These are phyloP conservation scores for Byssothecium circinans DNA, from an alignment of 2,329 filamentous ascomycete species.

Conservation along the genomic window DNA sequence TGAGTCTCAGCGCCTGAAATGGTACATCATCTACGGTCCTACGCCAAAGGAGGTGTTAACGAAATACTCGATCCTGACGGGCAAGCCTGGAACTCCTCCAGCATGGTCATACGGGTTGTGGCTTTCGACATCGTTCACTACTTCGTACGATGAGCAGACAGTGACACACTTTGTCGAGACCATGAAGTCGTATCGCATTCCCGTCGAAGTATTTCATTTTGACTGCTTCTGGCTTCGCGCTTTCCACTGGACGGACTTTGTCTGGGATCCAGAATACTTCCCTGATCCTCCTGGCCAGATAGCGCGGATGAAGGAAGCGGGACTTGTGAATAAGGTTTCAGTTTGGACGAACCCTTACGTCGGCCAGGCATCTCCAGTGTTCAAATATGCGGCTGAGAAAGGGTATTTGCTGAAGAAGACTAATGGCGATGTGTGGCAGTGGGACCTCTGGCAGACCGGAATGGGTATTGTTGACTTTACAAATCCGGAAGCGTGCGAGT, in stretches of 20 bases:
- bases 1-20: slow-evolving; percentile 69
- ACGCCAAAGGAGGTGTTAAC: slow-evolving; percentile 71
- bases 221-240: slow-evolving; percentile 79
- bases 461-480: slow-evolving; percentile 77
- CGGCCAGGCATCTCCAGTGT: slow-evolving; percentile 68
- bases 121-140: slow-evolving; percentile 76
- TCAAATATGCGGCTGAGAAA: slow-evolving; percentile 64
- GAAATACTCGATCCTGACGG: slow-evolving; percentile 68
- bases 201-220: slow-evolving; percentile 73
- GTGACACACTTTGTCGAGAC: slow-evolving; percentile 69
- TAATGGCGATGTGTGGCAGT: slow-evolving; percentile 72
- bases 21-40: slow-evolving; percentile 72
- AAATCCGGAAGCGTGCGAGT: slow-evolving; percentile 66
- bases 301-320: slow-evolving; percentile 62
- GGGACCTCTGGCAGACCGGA: slow-evolving; percentile 76
- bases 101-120: slow-evolving; percentile 76
- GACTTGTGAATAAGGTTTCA: slow-evolving; percentile 63
- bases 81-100: slow-evolving; percentile 65
- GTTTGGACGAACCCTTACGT: slow-evolving; percentile 80
- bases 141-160: slow-evolving; percentile 70
- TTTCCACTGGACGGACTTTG: slow-evolving; percentile 75
- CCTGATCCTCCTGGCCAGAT: slow-evolving; percentile 69
- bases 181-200: slow-evolving; percentile 66
- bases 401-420: slow-evolving; percentile 70
- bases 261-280: slow-evolving; percentile 69